Base-by-base conservation (phyloP, 495 filamentous ascomycete species). In the Talaromyces trachyspermus region DNA sequence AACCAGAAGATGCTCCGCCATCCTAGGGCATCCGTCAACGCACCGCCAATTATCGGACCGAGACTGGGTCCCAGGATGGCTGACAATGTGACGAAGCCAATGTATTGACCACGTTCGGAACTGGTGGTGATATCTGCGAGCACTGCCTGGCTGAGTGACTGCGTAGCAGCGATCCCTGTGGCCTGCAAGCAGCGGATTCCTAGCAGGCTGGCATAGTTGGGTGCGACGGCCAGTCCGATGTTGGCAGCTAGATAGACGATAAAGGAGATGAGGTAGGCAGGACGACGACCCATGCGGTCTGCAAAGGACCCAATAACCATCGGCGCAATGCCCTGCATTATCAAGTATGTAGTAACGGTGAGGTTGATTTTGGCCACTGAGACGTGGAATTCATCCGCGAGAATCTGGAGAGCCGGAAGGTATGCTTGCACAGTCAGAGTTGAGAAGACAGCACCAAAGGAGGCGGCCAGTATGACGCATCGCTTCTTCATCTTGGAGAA, bases 161-260 rank as follows among this genome's bases (percentile, higher is more conserved):
- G 67, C 0, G 63, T 63, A 11, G 58, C 57, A 23, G 49, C 57
- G 45, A 70, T 79, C 1, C 83, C 83, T 0, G 72, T 65, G 36
- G 74, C 78, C 59, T 87, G 82, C 7, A 85, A 12, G 62, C 77
- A 80, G 10, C 83, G 69, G 9, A 86, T 61, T 1, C 83, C 64
- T 22, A 86, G 58, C 15, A 86, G 57, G 0, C 80, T 76, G 9
- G 73, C 68, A 52, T 79, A 86, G 39, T 70, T 68, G 19, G 74
- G 62, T 39, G 82, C 78, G 20, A 84, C 54, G 3, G 80, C 81
- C 1, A 85, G 61, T 0, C 80, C 83, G 33, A 85, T 72, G 52
- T 81, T 81, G 35, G 83, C 83, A 36, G 63, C 68, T 5, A 81
- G 51, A 49, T 83, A 86, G 14, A 85, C 70, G 41, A 59, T 49